Base-by-base conservation (phyloP, 2,329 filamentous ascomycete genomes). In the Colletotrichum truncatum region DNA sequence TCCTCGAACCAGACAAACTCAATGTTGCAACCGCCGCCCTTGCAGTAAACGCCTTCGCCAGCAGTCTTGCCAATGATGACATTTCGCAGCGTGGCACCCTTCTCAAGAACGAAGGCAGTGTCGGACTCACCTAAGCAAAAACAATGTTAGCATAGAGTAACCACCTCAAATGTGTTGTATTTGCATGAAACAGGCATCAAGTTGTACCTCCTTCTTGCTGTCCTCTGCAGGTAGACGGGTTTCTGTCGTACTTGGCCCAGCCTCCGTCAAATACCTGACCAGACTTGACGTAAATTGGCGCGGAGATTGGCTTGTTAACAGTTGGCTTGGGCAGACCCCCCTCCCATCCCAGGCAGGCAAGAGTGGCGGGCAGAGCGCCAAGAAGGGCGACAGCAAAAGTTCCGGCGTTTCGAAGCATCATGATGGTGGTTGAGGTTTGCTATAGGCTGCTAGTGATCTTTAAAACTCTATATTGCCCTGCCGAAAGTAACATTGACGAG, bases 21-120 rank as follows among this genome's bases (percentile, higher is more conserved):
- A 14, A 74, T 53, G 21, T 65, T 73, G 66, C 73, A 74, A 11
- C 67, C 58, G 1, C 72, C 72, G 28, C 70, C 69, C 1, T 67
- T 49, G 51, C 73, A 75, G 63, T 74, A 70, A 21, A 75, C 70
- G 23, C 73, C 73, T 56, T 75, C 71, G 43, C 69, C 68, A 14
- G 39, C 53, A 1, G 53, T 56, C 39, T 75, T 73, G 64, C 82
- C 82, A 18, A 84, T 84, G 67, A 82, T 82, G 38, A 80, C 82
- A 62, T 84, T 84, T 62, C 74, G 77, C 30, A 84, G 75, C 0
- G 79, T 81, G 9, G 80, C 82, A 1, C 82, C 81, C 4, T 73
- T 64, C 38, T 76, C 73, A 2, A 82, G 74, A 51, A 80, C 73
- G 68, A 82, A 82, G 52, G 82, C 79, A 25, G 80, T 78, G 49